These are phyloP conservation scores for Seiridium unicorne DNA, from an alignment of 2,329 filamentous ascomycete species.

Conservation along the genomic window DNA sequence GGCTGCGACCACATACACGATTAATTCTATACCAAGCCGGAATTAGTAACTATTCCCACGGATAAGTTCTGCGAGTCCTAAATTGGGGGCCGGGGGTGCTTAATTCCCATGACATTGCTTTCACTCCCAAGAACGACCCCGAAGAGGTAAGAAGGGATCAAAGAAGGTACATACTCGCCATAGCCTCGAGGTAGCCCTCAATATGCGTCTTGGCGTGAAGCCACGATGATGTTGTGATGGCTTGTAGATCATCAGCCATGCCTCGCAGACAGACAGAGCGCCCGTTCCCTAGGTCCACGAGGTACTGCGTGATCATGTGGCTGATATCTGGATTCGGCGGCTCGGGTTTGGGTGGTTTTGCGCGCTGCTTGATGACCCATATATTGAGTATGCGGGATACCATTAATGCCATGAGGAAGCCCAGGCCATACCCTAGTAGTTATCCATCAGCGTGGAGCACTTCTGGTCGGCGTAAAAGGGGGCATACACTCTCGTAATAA, in stretches of 20 bases:
- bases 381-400: constrained; percentile 55
- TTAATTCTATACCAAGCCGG: constrained; percentile 24
- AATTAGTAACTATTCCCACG: no score
- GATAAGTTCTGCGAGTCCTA: no score
- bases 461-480: not conserved
- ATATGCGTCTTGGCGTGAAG: constrained; percentile 47
- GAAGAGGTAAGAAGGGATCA: no score
- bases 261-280: constrained; percentile 53
- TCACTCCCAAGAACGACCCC: no score
- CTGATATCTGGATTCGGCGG: constrained; percentile 13
- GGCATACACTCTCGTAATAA: constrained; percentile 44
- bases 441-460: not conserved
- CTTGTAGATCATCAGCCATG: constrained; percentile 53
- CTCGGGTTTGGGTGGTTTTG: constrained; percentile 19
- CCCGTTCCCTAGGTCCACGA: constrained; percentile 51
- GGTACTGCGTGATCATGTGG: constrained; percentile 40
- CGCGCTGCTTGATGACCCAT: constrained; percentile 52
- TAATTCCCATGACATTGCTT: no score
- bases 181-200: constrained; percentile 51
- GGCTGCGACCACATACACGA: constrained; percentile 57
- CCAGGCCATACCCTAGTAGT: constrained; percentile 44
- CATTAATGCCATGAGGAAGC: constrained; percentile 47
- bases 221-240: constrained; percentile 58
- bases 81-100: no score
- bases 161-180: constrained; percentile 35